These are phyloP conservation scores for Avena sativa DNA, from an alignment of 176 grass and related monocot genomes.

Conservation along the genomic window DNA sequence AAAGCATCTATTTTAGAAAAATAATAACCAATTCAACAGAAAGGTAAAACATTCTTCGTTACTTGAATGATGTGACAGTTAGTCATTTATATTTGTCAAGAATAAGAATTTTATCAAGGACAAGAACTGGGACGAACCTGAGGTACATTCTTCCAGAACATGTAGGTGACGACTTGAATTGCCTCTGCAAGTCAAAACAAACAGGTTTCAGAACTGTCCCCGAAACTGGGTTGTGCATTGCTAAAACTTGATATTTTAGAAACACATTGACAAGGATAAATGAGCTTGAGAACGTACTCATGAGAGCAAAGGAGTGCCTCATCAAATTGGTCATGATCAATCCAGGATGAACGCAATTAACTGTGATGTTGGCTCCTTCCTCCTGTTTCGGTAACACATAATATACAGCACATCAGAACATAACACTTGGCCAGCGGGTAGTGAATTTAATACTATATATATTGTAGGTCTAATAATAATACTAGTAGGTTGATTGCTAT, in stretches of 20 bases:
- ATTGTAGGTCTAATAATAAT: not conserved
- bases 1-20: not conserved
- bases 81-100: not conserved
- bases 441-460: not conserved
- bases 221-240: constrained; percentile 5
- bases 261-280: not conserved
- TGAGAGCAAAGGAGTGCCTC: constrained; percentile 79
- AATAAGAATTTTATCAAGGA: not conserved
- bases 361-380: constrained; percentile 82
- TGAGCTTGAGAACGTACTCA: constrained; percentile 62
- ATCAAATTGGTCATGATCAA: constrained; percentile 97
- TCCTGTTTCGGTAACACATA: constrained; percentile 56
- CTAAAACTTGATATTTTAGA: constrained; percentile 14
- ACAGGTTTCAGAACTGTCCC: not conserved
- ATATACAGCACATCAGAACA: not conserved
- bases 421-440: not conserved
- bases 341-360: constrained; percentile 93
- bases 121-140: constrained; percentile 60
- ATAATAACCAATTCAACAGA: no score
- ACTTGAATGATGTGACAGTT: not conserved
- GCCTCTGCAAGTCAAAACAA: constrained; percentile 55
- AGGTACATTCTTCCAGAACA: constrained; percentile 89
- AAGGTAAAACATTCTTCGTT: not conserved
- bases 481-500: not conserved
- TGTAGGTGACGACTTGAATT: constrained; percentile 66